phyloP scores from a whole-genome alignment of 805 yeast genomes.

The Starmerella riodocensis region DNA sequence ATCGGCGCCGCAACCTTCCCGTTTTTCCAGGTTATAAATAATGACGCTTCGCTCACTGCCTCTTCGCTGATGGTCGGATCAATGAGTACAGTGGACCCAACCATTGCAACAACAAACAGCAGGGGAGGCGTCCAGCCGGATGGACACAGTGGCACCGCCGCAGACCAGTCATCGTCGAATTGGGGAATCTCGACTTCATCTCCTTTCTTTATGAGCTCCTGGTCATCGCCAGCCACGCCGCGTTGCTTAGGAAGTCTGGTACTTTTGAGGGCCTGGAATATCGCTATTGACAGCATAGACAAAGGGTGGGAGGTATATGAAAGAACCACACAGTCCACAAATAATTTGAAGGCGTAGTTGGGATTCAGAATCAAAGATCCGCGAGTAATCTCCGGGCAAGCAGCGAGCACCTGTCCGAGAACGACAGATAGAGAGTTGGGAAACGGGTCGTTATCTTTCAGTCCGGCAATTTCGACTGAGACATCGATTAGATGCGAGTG shows the following conservation, averaged over 20 bases:
- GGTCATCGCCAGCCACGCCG: slow-evolving; percentile 32
- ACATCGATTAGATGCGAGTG: slow-evolving; percentile 43
- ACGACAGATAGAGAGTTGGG: slow-evolving; percentile 51
- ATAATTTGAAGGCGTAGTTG: slow-evolving; percentile 62
- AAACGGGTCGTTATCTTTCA: slow-evolving; percentile 64
- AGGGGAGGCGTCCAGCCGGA: slow-evolving; percentile 53
- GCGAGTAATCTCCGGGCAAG: slow-evolving; percentile 33
- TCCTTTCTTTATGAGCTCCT: slow-evolving; percentile 9
- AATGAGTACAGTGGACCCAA: slow-evolving; percentile 49
- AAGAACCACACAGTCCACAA: slow-evolving; percentile 65
- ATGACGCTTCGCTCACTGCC: slow-evolving; percentile 73
- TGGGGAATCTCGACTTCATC: slow-evolving; percentile 74
- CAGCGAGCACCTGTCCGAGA: slow-evolving; percentile 34
- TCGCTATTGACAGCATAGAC: slow-evolving; percentile 63
- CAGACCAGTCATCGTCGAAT: slow-evolving; percentile 78
- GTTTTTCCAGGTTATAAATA: slow-evolving; percentile 58
- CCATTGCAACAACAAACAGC: slow-evolving; percentile 59
- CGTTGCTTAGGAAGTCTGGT: slow-evolving; percentile 63
- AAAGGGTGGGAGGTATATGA: slow-evolving; percentile 72
- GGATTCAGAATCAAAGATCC: slow-evolving; percentile 41
- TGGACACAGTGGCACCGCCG: slow-evolving; percentile 35
- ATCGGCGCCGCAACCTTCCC: slow-evolving; percentile 63
- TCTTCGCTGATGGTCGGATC: slow-evolving; percentile 89
- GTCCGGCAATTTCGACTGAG: slow-evolving; percentile 57
- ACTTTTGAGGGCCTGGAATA: slow-evolving; percentile 66